phyloP scores from a whole-genome alignment of 768 basidiomycete species.

The Nidularia sp. region DNA sequence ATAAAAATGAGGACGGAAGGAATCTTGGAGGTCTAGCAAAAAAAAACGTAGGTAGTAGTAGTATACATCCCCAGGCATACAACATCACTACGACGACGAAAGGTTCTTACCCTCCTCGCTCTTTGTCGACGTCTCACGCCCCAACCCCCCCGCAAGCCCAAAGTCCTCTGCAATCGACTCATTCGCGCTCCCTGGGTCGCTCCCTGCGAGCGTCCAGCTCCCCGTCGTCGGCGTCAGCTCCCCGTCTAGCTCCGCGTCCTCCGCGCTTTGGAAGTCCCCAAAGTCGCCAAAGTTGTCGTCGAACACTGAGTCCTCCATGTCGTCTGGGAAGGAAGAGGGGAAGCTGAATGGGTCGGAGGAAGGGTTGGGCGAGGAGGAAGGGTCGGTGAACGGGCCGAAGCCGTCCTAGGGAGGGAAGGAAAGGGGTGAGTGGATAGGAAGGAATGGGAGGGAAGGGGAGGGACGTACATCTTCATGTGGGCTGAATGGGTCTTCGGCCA shows the following conservation, averaged over 20 bases:
- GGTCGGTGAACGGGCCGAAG: slow-evolving; percentile 82
- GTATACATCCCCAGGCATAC: too few relatives aligned
- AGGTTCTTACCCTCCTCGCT: too few relatives aligned
- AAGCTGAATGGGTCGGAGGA: slow-evolving; percentile 65
- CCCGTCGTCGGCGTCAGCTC: slow-evolving; percentile 62
- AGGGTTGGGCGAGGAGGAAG: slow-evolving; percentile 39
- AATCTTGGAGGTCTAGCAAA: too few relatives aligned
- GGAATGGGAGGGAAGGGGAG: not conserved
- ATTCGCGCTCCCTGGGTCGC: not conserved
- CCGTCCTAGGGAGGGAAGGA: slow-evolving; percentile 48
- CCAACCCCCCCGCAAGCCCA: too few relatives aligned
- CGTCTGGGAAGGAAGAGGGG: slow-evolving; percentile 56
- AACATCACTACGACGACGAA: too few relatives aligned
- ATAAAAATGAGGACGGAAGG: too few relatives aligned
- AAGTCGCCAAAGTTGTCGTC: slow-evolving; percentile 72
- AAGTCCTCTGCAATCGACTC: not conserved
- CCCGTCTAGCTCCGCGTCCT: slow-evolving; percentile 28
- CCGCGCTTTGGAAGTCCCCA: slow-evolving; percentile 68
- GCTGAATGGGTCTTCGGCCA: slow-evolving; percentile 48
- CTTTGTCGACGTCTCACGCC: too few relatives aligned
- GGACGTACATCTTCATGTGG: slow-evolving; percentile 47
- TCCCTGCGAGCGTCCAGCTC: slow-evolving; percentile 66
- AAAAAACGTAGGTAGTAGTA: too few relatives aligned
- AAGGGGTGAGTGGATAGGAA: slow-evolving; percentile 5
- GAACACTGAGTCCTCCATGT: slow-evolving; percentile 62